Evolutionary conservation across 768 basidiomycete species (phyloP), one percentile per base, ranked within the genome.

Genomic region (Neoboletus brunneissimus): DNA sequence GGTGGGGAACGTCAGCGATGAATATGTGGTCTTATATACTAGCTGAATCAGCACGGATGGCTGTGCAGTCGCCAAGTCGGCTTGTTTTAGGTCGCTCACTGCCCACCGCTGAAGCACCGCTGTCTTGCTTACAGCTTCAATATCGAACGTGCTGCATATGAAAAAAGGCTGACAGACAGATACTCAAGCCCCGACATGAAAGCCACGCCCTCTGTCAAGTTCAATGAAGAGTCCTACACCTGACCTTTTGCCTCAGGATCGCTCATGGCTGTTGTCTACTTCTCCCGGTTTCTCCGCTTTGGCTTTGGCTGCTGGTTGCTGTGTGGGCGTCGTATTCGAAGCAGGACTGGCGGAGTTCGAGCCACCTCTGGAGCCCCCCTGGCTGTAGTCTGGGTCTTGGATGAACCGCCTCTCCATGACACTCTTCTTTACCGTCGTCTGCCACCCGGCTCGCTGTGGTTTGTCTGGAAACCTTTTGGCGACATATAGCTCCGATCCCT

Each of bases 21-120:
- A 18, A 48, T 53, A n/a, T 60, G 56, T 12, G 53, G 57, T 50
- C 55, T 61, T 57, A 60, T 61, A 62, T 58, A 46, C 37, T 18
- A 9, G 68, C 65, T 69, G 70, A 69, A 29, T 72, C 61, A 65
- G 55, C 60, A 47, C 0, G 1, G 4, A 63, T 69, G 68, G 68
- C 68, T 68, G 58, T 70, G 47, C 42, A n/a, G 12, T 10, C n/a
- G 44, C 12, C 16, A 1, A 55, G 25, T 9, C 13, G 34, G 9
- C 51, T 27, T 47, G 23, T 38, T 54, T 55, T 53, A 46, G 25
- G 13, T 55, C 12, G n/a, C 18, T 48, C 54, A 62, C 48, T 16
- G 55, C 51, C 31, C 10, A 22, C 41, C 35, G 35, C 38, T 40
- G 43, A 20, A 4, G 38, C n/a, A 40, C 16, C 38, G 38, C 38